Base-by-base conservation (phyloP, 2,329 filamentous ascomycete species). In the Pestalotiopsis sp. region DNA sequence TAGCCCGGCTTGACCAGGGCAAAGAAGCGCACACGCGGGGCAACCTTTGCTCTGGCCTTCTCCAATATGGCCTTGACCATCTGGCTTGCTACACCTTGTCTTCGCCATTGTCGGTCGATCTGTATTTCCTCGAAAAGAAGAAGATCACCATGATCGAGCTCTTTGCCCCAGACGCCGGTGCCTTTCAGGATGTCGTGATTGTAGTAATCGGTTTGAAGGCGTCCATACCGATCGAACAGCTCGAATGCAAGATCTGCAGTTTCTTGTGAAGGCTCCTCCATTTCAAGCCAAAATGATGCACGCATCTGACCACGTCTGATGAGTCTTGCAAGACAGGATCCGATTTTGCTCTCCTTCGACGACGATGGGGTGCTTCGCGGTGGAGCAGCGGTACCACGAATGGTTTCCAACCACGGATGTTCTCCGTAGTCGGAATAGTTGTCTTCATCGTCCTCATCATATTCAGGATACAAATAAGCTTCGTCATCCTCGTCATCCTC, bases 191-290 rank as follows among this genome's bases (percentile, higher is more conserved):
- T 31, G 12, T 60, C 57, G 61, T 77, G 78, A 13, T 74, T 66
- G 57, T 76, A 76, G 67, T 76, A 78, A 61, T 80, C 76, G 27
- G 69, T 41, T 58, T 76, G 77, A 27, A 82, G 72, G 65, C 73
- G 73, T 58, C 80, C 81, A 67, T 81, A 82, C 27, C 77, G 72
- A 68, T 82, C 77, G 68, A 82, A 81, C 4, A 82, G 64, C 9
- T 76, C 69, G 68, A 81, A 79, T 14, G 76, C 79, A n/a, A 82
- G 68, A 17, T 69, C 20, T 58, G 52, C 3, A 23, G 20, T n/a
- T 3, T 58, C 52, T 2, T 23, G 0, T 58, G 52, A 25, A 58
- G n/a, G 52, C 52, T 12, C n/a, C 3, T 58, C 52, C 52, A 58
- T 58, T 58, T 58, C 52, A 58, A 1, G 0, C 52, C 52, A 58